Evolutionary conservation across 805 yeast genomes (phyloP), one percentile per base, ranked within the genome.

Genomic region (Saturnispora ahearnii): DNA sequence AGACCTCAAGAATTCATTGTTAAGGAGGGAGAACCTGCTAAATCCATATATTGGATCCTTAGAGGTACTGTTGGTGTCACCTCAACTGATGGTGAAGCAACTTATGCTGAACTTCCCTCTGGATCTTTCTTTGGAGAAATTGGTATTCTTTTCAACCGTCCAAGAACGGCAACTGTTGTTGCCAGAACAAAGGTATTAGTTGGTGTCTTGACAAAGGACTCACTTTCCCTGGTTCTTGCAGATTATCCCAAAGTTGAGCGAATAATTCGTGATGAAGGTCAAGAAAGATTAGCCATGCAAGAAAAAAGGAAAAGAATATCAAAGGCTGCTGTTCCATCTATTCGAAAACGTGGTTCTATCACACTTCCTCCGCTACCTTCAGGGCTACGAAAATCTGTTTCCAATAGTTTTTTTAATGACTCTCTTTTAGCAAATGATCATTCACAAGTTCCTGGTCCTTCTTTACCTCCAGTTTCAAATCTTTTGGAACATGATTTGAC

Each of bases 41-140:
- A 75, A 56, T 77, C 90, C 21, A 83, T 85, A 87, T 84, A 83
- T 59, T 84, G 91, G 89, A 81, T 84, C 36, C 63, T 84, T 13
- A 76, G 84, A 58, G 93, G 93, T 3, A 73, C 81, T 0, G 91
- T 84, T 2, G 78, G 80, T n/a, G 87, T 85, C 11, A 78, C 88
- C 0, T 79, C 87, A 12, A 76, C 85, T 1, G 93, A 84, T 60
- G 90, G 88, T 29, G 91, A 84, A 64, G 76, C 85, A 3, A 72
- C 79, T 3, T 82, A 81, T 58, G 89, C 90, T 1, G 88, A 82
- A 59, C 66, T 84, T 8, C 73, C 75, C 3, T 73, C 82, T 4
- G 91, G 91, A 2, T 73, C 82, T 21, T 83, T 81, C 55, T 85
- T 84, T 61, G 93, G 93, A 12, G 91, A 85, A 59, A 84, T 84